These are phyloP conservation scores for Hypocrella siamensis DNA, from an alignment of 2,329 filamentous ascomycete genomes.

Conservation along the genomic window DNA sequence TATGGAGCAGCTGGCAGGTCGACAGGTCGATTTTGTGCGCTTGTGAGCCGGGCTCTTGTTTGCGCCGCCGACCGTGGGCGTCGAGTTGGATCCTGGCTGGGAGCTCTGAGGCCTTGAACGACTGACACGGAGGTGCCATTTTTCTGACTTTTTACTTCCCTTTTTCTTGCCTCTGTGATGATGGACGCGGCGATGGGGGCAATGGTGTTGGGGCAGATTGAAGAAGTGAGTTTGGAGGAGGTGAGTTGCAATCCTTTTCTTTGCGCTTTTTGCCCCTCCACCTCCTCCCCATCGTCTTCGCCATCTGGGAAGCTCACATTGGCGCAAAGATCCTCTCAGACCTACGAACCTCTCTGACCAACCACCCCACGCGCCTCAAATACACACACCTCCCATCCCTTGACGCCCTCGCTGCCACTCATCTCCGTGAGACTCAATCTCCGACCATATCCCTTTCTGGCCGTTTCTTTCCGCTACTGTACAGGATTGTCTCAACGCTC, in stretches of 20 bases:
- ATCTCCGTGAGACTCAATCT: slow-evolving; percentile 32
- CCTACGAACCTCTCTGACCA: not conserved
- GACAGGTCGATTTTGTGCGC: slow-evolving; percentile 30
- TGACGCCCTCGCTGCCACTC: slow-evolving; percentile 26
- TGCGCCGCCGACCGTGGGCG: slow-evolving; percentile 34
- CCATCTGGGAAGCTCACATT: no score
- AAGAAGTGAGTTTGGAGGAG: slow-evolving; percentile 43
- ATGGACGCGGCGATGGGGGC: slow-evolving; percentile 29
- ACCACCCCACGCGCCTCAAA: slow-evolving; percentile 7
- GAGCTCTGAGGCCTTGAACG: slow-evolving; percentile 37
- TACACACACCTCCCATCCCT: slow-evolving; percentile 27
- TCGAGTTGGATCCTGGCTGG: slow-evolving; percentile 31
- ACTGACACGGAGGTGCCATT: slow-evolving; percentile 44
- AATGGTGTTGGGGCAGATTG: slow-evolving; percentile 36
- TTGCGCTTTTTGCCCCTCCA: no score
- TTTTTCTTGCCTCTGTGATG: not conserved
- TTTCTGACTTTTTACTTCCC: not conserved
- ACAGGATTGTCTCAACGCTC: slow-evolving; percentile 36
- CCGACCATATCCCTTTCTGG: slow-evolving; percentile 34
- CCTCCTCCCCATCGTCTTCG: no score
- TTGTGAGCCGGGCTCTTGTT: slow-evolving; percentile 21
- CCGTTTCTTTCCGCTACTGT: slow-evolving; percentile 37
- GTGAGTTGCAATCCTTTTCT: slow-evolving; percentile 20
- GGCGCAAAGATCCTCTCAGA: slow-evolving; percentile 6
- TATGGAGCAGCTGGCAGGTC: slow-evolving; percentile 38